phyloP scores from a whole-genome alignment of 371 early-diverging fungal genomes.

The Mucor saturninus region DNA sequence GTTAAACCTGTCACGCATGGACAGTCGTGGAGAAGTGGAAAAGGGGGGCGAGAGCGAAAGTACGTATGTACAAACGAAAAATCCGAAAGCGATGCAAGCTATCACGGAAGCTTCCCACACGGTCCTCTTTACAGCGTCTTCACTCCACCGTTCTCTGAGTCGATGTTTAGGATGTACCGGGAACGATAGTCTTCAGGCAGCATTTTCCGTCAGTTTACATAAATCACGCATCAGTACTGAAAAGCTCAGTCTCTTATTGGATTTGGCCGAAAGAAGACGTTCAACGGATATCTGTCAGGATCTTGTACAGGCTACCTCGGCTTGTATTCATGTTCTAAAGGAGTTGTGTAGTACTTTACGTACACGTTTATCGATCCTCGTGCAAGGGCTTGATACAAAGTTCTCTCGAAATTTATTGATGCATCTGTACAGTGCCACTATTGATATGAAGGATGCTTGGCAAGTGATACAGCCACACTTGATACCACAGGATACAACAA shows the following conservation, averaged over 20 bases:
- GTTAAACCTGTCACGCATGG: conserved; percentile 2
- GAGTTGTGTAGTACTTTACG: conserved; percentile 32
- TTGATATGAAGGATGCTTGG: conserved; percentile 60
- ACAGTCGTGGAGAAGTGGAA: not conserved
- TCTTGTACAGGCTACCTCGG: conserved; percentile 16
- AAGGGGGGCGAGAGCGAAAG: too few relatives aligned
- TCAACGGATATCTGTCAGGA: conserved; percentile 15
- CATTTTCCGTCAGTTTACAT: conserved; percentile 26
- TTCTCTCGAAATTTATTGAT: conserved; percentile 51
- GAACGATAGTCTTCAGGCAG: conserved; percentile 28
- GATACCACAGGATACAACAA: too few relatives aligned
- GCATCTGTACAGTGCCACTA: conserved; percentile 52
- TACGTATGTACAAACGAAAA: not conserved
- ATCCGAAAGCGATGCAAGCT: not conserved
- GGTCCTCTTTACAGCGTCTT: conserved; percentile 35
- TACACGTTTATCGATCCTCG: conserved; percentile 30
- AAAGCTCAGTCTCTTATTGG: conserved; percentile 20
- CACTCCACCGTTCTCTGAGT: conserved; percentile 32
- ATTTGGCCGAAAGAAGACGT: conserved; percentile 13
- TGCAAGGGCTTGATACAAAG: conserved; percentile 48
- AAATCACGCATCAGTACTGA: conserved; percentile 32
- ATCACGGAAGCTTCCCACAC: conserved; percentile 39
- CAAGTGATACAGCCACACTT: conserved; percentile 37
- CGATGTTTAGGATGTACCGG: conserved; percentile 32
- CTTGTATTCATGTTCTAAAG: conserved; percentile 28